Conservation (phyloP, 2,329 filamentous ascomycete genomes). For the Triangularia setosa region DNA sequence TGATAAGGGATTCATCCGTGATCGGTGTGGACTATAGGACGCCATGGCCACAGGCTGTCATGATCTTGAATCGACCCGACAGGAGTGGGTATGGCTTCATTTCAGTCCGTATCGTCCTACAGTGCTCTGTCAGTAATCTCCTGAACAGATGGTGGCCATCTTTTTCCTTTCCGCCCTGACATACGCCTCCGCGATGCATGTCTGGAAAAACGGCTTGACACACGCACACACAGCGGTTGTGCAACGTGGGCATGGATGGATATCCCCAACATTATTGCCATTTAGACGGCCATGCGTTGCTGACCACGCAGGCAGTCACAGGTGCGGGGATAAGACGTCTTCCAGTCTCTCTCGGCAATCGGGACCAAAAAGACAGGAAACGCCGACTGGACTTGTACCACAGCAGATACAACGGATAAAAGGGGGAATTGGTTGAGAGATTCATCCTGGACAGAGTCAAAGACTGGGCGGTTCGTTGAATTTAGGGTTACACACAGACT, state of each 20-base stretch:
- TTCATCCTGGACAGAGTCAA: not conserved
- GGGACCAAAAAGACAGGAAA: not conserved
- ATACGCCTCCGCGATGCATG: slow-evolving; percentile 1
- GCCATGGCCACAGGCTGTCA: not conserved
- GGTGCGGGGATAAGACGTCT: not conserved
- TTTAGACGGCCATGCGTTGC: not conserved
- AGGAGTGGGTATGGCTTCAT: not conserved
- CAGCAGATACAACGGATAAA: not conserved
- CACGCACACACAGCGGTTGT: not conserved
- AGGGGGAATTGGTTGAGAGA: not conserved
- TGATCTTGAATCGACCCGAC: not conserved
- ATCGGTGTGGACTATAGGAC: not conserved
- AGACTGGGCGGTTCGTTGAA: not conserved
- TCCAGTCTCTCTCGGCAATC: not conserved
- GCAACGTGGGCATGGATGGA: slow-evolving; percentile 3
- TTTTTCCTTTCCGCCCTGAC: not conserved
- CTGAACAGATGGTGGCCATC: not conserved
- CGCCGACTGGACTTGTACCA: not conserved
- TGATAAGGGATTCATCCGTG: not conserved
- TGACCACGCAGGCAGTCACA: not conserved
- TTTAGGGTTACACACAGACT: not conserved
- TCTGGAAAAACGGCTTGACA: slow-evolving; percentile 4
- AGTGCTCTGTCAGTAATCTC: not conserved
- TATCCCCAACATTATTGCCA: slow-evolving; percentile 1
- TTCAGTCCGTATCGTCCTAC: not conserved